Percentiles rank a stretch among this genome's conserved stretches.
Evolutionary conservation across 2,329 filamentous ascomycete species (phyloP).

Genomic region (Ophiognomonia clavigignenti-juglandacearum): DNA sequence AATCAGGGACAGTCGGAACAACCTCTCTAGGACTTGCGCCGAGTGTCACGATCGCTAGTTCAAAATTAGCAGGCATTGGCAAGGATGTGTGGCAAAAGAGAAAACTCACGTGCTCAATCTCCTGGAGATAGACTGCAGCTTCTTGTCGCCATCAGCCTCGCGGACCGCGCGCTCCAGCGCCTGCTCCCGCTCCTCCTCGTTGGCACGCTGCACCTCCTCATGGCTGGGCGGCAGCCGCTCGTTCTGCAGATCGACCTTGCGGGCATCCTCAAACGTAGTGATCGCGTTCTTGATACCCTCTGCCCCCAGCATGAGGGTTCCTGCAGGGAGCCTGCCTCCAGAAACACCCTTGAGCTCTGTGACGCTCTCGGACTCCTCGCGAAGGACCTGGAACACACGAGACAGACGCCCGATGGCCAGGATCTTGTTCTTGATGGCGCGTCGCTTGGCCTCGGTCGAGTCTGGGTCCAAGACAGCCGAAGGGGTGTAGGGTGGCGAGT

Average conservation of each 20-base stretch:
- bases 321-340: slow-evolving; percentile 85
- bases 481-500: slow-evolving; percentile 64
- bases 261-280: slow-evolving; percentile 90
- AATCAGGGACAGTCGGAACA: not conserved
- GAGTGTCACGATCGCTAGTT: slow-evolving; percentile 14
- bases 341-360: slow-evolving; percentile 97
- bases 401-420: slow-evolving; percentile 93
- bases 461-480: slow-evolving; percentile 60
- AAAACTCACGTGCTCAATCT: slow-evolving; percentile 88
- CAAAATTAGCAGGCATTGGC: not conserved
- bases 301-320: slow-evolving; percentile 94
- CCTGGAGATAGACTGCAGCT: slow-evolving; percentile 79
- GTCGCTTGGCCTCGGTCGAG: slow-evolving; percentile 87
- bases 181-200: slow-evolving; percentile 73
- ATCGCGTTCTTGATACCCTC: slow-evolving; percentile 98
- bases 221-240: slow-evolving; percentile 88
- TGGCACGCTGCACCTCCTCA: slow-evolving; percentile 82
- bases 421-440: slow-evolving; percentile 99
- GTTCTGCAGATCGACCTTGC: slow-evolving; percentile 96
- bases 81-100: slow-evolving; percentile 9
- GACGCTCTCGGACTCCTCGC: slow-evolving; percentile 94
- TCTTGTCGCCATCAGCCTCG: slow-evolving; percentile 89
- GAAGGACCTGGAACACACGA: slow-evolving; percentile 95
- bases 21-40: slow-evolving; percentile 7
- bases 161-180: slow-evolving; percentile 81